Base-by-base conservation (phyloP, 1,139 yeast species). In the Scheffersomyces segobiensis region DNA sequence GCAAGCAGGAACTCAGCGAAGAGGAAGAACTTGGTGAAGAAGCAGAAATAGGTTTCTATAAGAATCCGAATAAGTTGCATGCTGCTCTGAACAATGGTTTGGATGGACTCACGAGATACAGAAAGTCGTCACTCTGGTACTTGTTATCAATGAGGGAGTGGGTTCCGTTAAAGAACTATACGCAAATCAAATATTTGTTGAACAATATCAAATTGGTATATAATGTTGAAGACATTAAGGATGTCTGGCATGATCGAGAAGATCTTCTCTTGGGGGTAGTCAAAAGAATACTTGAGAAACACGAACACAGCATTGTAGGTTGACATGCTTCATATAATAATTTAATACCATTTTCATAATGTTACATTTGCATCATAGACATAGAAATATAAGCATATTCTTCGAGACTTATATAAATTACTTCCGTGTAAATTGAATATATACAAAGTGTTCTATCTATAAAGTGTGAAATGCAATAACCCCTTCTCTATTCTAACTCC, bases 51-150 rank as follows among this genome's bases (percentile, higher is more conserved):
- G 84, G 80, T 14, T 68, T 67, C 39, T 78, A 71, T 58, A 65
- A 67, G 10, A 82, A 82, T 61, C 73, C 77, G 2, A 57, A 71
- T 47, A 85, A 85, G 62, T 57, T 82, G n/a, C 52, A 57, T 1
- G 71, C 73, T 14, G 69, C 76, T 2, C 72, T 75, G 47, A 70
- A 78, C 58, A 74, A 77, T 3, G 75, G 79, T 0, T 70, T 81
- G 46, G 62, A 65, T 22, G 93, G 92, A 0, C 68, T 85, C 49
- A 83, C 89, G 1, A 78, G 96, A 58, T 74, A 74, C 56, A 81
- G 98, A 58, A 92, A 91, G 67, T 87, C 95, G 1, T 86, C 92
- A 0, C 79, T 93, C 46, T 93, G 97, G 93, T 82, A 84, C 65
- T 72, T 93, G 20, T 72, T 93, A 26, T 88, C 97, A 0, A 89